Evolutionary conservation across 306 rosid species (phyloP), one percentile per base, ranked within the genome.

Genomic region (Cicer judaicum): DNA sequence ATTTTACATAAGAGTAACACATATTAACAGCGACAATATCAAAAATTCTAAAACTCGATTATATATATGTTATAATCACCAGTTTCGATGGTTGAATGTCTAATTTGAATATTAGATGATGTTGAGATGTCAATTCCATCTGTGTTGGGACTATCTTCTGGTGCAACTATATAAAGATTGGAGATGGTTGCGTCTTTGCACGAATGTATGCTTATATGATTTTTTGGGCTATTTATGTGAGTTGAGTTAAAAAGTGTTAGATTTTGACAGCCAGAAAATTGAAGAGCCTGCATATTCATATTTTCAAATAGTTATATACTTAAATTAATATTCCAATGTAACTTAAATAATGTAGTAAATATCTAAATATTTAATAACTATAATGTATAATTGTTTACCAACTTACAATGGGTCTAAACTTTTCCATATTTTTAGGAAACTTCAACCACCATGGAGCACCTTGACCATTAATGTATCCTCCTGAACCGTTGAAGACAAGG

Each of bases 401-500:
- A 70, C 88, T 19, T 54, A 85, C 86, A 10, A 60, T 41, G 15
- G 88, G 89, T 19, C 67, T 73, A 1, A 18, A 2, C 0, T 4
- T 56, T 21, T 19, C 2, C 10, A 5, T 12, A 19, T 5, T 2
- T 7, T 10, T 0, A 12, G 21, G 39, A 16, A 44, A 18, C 8
- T 61, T 73, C 7, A 44, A 48, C 90, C 93, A 89, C 93, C 90
- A 89, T 8, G 74, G n/a, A 48, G 78, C 75, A 67, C 93, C 90
- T 64, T 84, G 85, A 38, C 85, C 90, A 77, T 89, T 78, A 52
- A 86, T 44, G 8, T 6, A 3, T n/a, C 90, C 89, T 10, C 72
- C 79, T 24, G 36, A 29, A 29, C 93, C 89, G 4, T 68, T 7
- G 29, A 89, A 8, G 6, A 52, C 12, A 63, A 88, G 87, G 0